Percentiles rank a stretch among this genome's conserved stretches.
These are phyloP conservation scores for Trifolium subterraneum DNA, from an alignment of 306 rosid species.

Conservation along the genomic window DNA sequence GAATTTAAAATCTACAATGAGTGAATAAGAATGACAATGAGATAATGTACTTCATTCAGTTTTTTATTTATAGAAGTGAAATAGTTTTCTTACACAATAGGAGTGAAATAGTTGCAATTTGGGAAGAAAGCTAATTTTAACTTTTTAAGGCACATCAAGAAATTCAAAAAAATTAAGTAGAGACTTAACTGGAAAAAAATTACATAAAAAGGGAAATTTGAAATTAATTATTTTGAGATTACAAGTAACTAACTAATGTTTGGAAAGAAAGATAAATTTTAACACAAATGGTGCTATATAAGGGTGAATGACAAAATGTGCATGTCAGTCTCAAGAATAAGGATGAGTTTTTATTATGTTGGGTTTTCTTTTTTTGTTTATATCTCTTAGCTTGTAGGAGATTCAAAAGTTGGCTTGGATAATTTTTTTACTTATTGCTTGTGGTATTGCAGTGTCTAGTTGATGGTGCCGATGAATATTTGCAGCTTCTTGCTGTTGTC, in stretches of 20 bases:
- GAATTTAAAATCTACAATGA: conserved; percentile 2
- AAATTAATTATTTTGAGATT: neutral
- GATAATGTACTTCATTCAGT: neutral
- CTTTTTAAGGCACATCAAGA: neutral
- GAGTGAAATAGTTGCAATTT: neutral
- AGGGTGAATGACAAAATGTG: neutral
- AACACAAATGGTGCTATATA: conserved; percentile 2
- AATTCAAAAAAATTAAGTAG: neutral
- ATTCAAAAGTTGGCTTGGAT: conserved; percentile 8
- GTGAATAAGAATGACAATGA: neutral
- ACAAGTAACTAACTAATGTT: conserved; percentile 9
- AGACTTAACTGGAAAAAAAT: neutral
- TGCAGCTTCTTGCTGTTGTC: conserved; percentile 87
- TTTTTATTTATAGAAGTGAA: neutral
- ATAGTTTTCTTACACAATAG: neutral
- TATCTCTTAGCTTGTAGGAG: conserved; percentile 13
- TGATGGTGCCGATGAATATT: conserved; percentile 88
- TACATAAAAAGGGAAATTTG: neutral
- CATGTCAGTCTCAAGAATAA: neutral
- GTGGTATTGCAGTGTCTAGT: conserved; percentile 72
- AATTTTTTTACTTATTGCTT: conserved; percentile 36
- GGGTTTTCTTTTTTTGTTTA: neutral
- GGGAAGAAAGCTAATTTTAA: neutral
- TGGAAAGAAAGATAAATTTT: conserved; percentile 6
- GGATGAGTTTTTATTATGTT: neutral